Base-by-base conservation (phyloP, 139 green algal genomes). In the Astrephomene gubernaculifera region DNA sequence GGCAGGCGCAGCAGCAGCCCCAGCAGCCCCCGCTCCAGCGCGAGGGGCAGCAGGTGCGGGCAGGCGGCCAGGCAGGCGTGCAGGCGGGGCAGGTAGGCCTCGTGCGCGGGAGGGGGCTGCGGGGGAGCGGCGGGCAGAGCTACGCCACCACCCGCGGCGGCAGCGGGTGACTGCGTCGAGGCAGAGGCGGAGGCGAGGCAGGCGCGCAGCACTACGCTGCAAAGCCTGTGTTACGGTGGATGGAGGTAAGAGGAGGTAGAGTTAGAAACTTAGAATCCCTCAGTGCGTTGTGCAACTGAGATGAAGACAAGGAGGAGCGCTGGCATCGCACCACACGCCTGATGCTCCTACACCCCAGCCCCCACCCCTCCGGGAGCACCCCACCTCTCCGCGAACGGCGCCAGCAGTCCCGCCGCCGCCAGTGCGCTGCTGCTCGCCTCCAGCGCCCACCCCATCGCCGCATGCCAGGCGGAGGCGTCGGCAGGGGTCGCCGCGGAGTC, bases 1-100 rank as follows among this genome's bases (percentile, higher is more conserved):
- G n/a, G n/a, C 41, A 54, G 61, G 14, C 12, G 41, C 41, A 73
- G 61, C 41, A 74, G 61, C 61, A 83, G 38, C n/a, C 14, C 19
- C 21, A 83, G 39, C n/a, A 83, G 60, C 12, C 76, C 76, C 60
- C 31, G 17, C 76, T 73, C 39, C 41, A 83, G 0, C 4, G 76
- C 76, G 39, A 21, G 14, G 5, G 76, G 61, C 76, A 83, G n/a
- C 29, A 83, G 41, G n/a, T 73, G 8, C 0, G 76, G 61, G 38
- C 41, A 73, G 0, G 43, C 2, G 4, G 4, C n/a, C 29, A 83
- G 29, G 19, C 12, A 29, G 36, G 39, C 29, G n/a, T 41, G 6
- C 29, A 83, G 76, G 39, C 41, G 43, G 41, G 61, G 60, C 17
- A 83, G 61, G 76, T 83, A 83, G 75, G 43, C 29, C 27, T 31